Evolutionary conservation across 176 grass and related monocot species (phyloP), one percentile per base, ranked within the genome.

Genomic region (Zoysia pacifica): DNA sequence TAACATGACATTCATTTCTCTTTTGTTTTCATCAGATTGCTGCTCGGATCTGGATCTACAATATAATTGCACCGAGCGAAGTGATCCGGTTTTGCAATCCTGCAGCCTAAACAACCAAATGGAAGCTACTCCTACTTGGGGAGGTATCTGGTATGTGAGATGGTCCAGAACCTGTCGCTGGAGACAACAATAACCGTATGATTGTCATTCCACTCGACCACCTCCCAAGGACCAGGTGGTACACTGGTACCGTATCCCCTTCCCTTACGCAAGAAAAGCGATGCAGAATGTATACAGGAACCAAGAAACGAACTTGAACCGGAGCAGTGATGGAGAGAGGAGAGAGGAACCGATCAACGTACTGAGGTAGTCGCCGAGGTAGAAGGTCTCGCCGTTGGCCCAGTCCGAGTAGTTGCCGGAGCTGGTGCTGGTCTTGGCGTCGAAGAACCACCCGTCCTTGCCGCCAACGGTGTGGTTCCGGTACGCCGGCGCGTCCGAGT

Each of bases 381-480:
- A 90, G 89, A 97, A 97, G 2, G 74, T 78, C 67, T 92, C 82
- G 74, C 63, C 62, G 85, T 81, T 65, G 42, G 89, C 91, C 94
- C 94, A 97, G 7, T 52, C 49, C 42, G 91, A 92, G 87, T 94
- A 97, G 80, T 94, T 90, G 9, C 79, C 70, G 4, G 89, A 88
- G 20, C 89, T 60, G 59, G 80, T 28, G 84, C 94, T 88, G 70
- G 76, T 79, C 7, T 74, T 58, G 47, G 66, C 40, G 77, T 92
- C 74, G 80, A 92, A 97, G 87, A 94, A 85, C 91, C 94, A 97
- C 9, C 91, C 94, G 46, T 49, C 78, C 19, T 65, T 9, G 70
- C 78, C 85, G 46, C 85, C 94, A 11, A 97, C 94, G 2, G 94
- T 97, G 85, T 89, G 87, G 65, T 97, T 97, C 73, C 47, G 76